phyloP scores from a whole-genome alignment of 805 yeast species.

The Teunomyces tritomae region DNA sequence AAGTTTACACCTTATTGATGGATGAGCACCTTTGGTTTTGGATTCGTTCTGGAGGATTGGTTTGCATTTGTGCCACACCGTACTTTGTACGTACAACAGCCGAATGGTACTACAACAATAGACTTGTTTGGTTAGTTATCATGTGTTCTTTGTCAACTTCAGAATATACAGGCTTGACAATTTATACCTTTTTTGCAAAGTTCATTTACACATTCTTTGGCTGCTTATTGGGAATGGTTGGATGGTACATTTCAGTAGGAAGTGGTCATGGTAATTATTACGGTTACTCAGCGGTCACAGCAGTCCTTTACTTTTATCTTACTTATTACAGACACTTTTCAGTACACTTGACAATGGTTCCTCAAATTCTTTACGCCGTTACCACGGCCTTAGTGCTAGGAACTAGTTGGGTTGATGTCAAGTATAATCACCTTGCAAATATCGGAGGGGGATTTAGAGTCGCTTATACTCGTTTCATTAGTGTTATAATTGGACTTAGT shows the following conservation, averaged over 20 bases:
- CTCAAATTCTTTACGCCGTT: conserved; percentile 25
- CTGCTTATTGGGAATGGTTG: conserved; percentile 26
- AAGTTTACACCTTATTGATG: conserved; percentile 15
- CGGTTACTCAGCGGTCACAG: conserved; percentile 29
- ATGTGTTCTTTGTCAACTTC: conserved; percentile 30
- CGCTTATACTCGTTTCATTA: conserved; percentile 25
- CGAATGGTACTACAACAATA: conserved; percentile 22
- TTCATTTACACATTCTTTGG: conserved; percentile 28
- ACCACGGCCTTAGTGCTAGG: conserved; percentile 30
- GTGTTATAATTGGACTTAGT: conserved; percentile 27
- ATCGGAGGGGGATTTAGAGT: conserved; percentile 28
- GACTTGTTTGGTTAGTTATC: conserved; percentile 31
- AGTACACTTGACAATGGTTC: conserved; percentile 23
- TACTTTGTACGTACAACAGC: conserved; percentile 28
- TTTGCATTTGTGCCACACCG: conserved; percentile 23
- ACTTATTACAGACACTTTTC: conserved; percentile 31
- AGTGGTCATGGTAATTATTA: conserved; percentile 27
- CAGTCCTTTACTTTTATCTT: conserved; percentile 20
- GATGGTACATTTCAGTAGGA: conserved; percentile 31
- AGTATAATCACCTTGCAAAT: conserved; percentile 15
- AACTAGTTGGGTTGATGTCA: conserved; percentile 31
- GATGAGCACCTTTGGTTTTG: conserved; percentile 28
- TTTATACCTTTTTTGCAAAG: conserved; percentile 23
- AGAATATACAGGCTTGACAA: conserved; percentile 30
- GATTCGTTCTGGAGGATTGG: conserved; percentile 23